phyloP scores from a whole-genome alignment of 441 rosid species.

The Lagerstroemia fauriei region DNA sequence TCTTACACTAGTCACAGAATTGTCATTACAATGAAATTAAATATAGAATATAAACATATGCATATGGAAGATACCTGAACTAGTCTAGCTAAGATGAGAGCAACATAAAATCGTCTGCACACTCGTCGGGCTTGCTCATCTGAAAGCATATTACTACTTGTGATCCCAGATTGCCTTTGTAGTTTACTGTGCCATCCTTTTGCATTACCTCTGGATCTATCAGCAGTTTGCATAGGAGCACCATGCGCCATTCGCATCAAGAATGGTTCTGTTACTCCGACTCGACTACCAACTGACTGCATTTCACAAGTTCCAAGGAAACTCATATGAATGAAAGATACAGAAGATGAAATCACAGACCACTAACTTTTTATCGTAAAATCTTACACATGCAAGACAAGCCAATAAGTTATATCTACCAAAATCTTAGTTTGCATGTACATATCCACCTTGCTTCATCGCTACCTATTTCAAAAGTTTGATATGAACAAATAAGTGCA shows the following conservation, averaged over 20 bases:
- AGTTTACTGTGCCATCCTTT: constrained; percentile 49
- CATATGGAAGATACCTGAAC: constrained; percentile 61
- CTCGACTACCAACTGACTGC: constrained; percentile 95
- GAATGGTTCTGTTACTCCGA: constrained; percentile 92
- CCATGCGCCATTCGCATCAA: constrained; percentile 99
- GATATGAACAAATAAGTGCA: background rate
- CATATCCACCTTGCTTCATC: background rate
- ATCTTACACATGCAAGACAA: background rate
- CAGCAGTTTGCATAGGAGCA: constrained; percentile 61
- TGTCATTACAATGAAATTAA: background rate
- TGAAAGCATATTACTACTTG: constrained; percentile 52
- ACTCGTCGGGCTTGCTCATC: constrained; percentile 81
- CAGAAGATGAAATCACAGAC: background rate
- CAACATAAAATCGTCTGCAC: constrained; percentile 91
- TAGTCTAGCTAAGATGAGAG: constrained; percentile 89
- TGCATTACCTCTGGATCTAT: constrained; percentile 44
- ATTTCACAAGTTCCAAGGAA: constrained; percentile 16
- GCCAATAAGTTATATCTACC: background rate
- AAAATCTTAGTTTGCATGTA: background rate
- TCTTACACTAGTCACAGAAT: background rate
- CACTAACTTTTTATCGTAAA: background rate
- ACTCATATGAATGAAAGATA: background rate
- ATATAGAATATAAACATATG: background rate
- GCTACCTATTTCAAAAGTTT: background rate
- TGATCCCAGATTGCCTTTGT: constrained; percentile 43